Conservation (phyloP, 2,329 filamentous ascomycete species). For the Sphaerostilbella broomeana region DNA sequence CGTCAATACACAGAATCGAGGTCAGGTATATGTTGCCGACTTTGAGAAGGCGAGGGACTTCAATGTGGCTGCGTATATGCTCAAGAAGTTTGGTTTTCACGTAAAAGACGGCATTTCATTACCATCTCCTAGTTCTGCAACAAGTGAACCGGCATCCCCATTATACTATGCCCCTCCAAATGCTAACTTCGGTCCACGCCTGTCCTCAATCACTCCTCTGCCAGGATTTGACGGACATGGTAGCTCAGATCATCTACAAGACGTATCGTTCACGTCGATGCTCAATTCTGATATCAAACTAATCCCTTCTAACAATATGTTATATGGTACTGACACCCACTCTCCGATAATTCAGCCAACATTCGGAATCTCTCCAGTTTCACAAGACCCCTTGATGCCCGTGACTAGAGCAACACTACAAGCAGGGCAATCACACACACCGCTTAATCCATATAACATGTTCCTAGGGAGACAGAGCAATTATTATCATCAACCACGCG, state of each 20-base stretch:
- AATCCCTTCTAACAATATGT: neutral
- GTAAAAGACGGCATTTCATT: conserved; percentile 15
- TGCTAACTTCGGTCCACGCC: conserved; percentile 15
- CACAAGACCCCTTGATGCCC: neutral
- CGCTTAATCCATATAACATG: conserved; percentile 22
- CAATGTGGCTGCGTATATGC: conserved; percentile 24
- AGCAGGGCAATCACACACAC: neutral
- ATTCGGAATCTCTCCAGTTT: no score
- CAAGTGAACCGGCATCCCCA: neutral
- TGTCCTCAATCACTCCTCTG: conserved; percentile 23
- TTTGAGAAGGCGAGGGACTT: conserved; percentile 30
- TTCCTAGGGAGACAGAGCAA: conserved; percentile 14
- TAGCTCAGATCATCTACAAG: conserved; percentile 4
- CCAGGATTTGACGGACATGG: neutral
- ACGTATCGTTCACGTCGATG: conserved; percentile 15
- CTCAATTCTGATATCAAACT: conserved; percentile 9
- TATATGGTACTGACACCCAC: neutral
- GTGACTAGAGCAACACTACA: neutral
- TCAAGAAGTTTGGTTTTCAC: conserved; percentile 26
- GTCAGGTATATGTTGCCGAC: conserved; percentile 20
- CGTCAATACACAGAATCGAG: conserved; percentile 21
- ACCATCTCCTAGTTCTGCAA: neutral
- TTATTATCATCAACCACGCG: conserved; percentile 17
- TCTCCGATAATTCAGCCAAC: neutral
- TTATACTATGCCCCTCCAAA: neutral